Evolutionary conservation across 1,284 basidiomycete genomes (phyloP), one percentile per base, ranked within the genome.

Genomic region (Leucoagaricus sp.): DNA sequence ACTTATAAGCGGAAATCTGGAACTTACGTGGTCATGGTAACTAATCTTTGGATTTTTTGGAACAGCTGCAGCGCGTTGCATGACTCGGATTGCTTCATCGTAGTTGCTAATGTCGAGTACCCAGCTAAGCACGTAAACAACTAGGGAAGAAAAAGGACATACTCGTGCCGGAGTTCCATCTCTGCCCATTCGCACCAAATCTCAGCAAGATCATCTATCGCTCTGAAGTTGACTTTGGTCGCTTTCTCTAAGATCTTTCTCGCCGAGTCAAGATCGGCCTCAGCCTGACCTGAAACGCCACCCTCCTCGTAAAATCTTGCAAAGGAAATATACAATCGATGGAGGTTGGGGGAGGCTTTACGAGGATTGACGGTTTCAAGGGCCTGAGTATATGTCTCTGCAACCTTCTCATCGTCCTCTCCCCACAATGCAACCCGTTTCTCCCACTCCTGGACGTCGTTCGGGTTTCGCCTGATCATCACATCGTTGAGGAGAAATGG

Each of bases 181-280:
- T 99, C 96, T 8, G 97, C 89, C 96, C 96, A 99, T 72, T 98
- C 95, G 70, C 94, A 97, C 97, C 97, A 99, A 13, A 98, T 84
- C 72, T 99, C 97, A 0, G 97, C 97, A 29, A 99, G 81, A 68
- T 99, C 97, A 69, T 99, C 97, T 4, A 99, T 96, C n/a, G 85
- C 79, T 71, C 90, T 93, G 80, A 95, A 98, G 63, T 93, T 92
- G 42, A 98, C 87, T 64, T 93, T 94, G 1, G 91, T 89, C 1
- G 87, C 96, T 69, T 93, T 94, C 68, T 98, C 95, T 21, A 98
- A 78, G 41, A 99, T 91, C 74, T 95, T 94, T 46, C 96, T 85
- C 12, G 96, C 93, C 61, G 86, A 90, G 26, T 87, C 86, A 4
- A 98, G 71, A 68, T 98, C 94, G 1, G 82, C 74, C 67, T 96